Base-by-base conservation (phyloP, 2,329 filamentous ascomycete species). In the Pyrenochaeta sp. region DNA sequence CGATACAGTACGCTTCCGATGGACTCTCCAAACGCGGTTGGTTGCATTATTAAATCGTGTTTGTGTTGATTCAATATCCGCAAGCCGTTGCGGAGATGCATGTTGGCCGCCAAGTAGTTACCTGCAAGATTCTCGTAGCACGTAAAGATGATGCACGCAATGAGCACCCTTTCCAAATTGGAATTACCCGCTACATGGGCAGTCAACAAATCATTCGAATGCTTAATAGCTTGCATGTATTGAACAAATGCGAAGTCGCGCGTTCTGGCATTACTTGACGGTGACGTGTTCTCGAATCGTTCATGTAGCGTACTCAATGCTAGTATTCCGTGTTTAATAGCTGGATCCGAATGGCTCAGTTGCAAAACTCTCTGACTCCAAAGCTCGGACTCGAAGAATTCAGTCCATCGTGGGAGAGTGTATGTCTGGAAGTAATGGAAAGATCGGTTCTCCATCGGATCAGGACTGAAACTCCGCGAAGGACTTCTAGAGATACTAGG, bases 341-440 rank as follows among this genome's bases (percentile, higher is more conserved):
- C 69, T 22, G 69, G 71, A 40, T 72, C 68, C n/a, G 47, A 48
- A 46, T 70, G 67, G 45, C 69, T 67, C 24, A 72, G 43, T 47
- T 72, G 71, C 47, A 73, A 46, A 22, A 73, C 63, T 30, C 65
- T 65, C 32, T 66, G 66, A 45, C 63, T 72, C 71, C 69, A 73
- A 3, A 72, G 64, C 34, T 72, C 71, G 5, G 71, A 72, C n/a
- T 72, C 69, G 59, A 73, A 73, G 59, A 72, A 72, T 36, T 72
- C 71, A 13, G 68, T 72, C 68, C 69, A 72, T 56, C 69, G 66
- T 0, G 68, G 68, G 12, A 73, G 65, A n/a, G 68, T 72, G 45
- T 64, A 56, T 6, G 60, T 59, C 49, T 65, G 62, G 51, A 73
- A 73, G 59, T 68, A 73, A 47, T 60, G 66, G 37, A 73, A 72